phyloP scores from a whole-genome alignment of 345 rosid genomes.

The Acer saccharum region DNA sequence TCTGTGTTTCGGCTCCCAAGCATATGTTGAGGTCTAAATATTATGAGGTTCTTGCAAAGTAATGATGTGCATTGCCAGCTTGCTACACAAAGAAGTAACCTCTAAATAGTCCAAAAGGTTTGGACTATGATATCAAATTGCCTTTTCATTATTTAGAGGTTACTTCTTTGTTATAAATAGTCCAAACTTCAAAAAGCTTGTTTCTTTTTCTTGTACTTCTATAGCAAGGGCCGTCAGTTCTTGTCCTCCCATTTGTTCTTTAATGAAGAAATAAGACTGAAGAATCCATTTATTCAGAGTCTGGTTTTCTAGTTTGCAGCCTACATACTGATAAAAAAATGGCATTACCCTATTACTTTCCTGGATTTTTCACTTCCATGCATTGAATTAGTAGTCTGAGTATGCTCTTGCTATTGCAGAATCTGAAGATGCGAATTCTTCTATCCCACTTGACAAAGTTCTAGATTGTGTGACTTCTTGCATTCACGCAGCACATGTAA shows the following conservation, averaged over 20 bases:
- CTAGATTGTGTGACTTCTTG: conserved; percentile 67
- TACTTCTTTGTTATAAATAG: neutral
- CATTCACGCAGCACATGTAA: conserved; percentile 59
- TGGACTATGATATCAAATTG: neutral
- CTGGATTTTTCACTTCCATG: neutral
- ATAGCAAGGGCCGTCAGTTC: neutral
- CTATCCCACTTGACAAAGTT: conserved; percentile 65
- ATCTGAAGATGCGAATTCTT: conserved; percentile 48
- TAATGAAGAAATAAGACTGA: neutral
- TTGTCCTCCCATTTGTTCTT: neutral
- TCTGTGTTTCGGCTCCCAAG: neutral
- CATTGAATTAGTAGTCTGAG: conserved; percentile 1
- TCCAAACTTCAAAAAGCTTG: neutral
- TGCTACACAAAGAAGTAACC: neutral
- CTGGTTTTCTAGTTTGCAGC: neutral
- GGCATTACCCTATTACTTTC: neutral
- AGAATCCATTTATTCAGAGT: neutral
- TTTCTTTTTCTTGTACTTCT: neutral
- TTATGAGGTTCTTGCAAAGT: neutral
- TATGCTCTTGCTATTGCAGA: conserved; percentile 35
- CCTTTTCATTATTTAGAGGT: neutral
- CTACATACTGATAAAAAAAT: neutral
- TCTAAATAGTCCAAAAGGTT: too few relatives aligned
- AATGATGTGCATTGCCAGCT: neutral
- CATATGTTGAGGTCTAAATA: neutral